Base-by-base conservation (phyloP, 2,329 filamentous ascomycete species). In the Hypoxylon sp. region DNA sequence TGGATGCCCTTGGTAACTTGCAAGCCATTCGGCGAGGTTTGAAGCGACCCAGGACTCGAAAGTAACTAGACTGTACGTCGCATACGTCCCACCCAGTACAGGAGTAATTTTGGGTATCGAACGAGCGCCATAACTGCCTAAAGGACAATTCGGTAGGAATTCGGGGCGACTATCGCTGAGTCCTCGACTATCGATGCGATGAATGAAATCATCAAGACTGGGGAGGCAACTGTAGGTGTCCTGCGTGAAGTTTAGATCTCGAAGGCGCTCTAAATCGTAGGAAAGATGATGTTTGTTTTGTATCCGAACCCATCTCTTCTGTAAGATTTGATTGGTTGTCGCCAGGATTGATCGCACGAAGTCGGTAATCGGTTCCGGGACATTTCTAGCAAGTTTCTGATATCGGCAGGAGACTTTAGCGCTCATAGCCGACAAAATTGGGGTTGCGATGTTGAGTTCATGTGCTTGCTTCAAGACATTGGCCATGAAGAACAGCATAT, bases 1-100 rank as follows among this genome's bases (percentile, higher is more conserved):
- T 8, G 52, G 14, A 12, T 30, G 8, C 2, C 1, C 11, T 45
- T 30, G 22, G 1, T 58, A 40, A 2, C 12, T 5, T 7, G 1
- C 14, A 32, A 52, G 11, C 65, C 65, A 67, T 18, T 7, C 20
- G 20, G 26, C 3, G 7, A 67, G 36, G 14, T 33, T 8, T 16
- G 30, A 33, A 7, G 67, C 46, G 0, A 81, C 80, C 86, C 86
- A 88, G 0, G 53, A 36, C 69, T 89, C 86, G 12, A 87, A 75
- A 3, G 75, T 77, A 5, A 71, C 72, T 0, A 85, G 70, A 5
- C 69, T 52, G 7, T 61, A 61, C 11, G 36, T 45, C 33, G 26
- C n/a, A 28, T 50, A 16, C 4, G 1, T 2, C 7, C 7, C 4
- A 6, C 30, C 20, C 3, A 12, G 4, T 4, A 18, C 16, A 2